Evolutionary conservation across 768 basidiomycete genomes (phyloP).

Genomic region (Suillus spraguei): DNA sequence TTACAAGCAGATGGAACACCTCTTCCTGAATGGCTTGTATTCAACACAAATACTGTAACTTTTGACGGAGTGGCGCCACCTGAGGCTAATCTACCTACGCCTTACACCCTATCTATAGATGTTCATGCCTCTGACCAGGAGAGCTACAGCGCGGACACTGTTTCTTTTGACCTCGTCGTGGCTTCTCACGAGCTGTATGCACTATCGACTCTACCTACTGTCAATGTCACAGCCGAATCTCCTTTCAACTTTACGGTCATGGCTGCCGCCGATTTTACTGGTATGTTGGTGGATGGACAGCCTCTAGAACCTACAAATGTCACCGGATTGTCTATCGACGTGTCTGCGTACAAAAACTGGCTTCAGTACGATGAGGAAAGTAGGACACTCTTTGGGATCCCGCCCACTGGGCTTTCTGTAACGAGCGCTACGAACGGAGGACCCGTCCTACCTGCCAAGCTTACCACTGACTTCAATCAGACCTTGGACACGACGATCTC

Average conservation of each 20-base stretch:
- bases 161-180: conserved; percentile 68
- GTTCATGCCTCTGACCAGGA: conserved; percentile 73
- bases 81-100: conserved; percentile 39
- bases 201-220: conserved; percentile 51
- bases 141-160: conserved; percentile 63
- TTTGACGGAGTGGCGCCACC: conserved; percentile 78
- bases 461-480: conserved; percentile 71
- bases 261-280: conserved; percentile 61
- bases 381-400: conserved; percentile 64
- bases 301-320: conserved; percentile 63
- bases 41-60: conserved; percentile 67
- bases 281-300: conserved; percentile 63
- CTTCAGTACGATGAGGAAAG: conserved; percentile 58
- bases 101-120: conserved; percentile 49
- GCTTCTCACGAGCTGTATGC: conserved; percentile 69
- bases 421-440: conserved; percentile 33
- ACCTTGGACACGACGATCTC: conserved; percentile 62
- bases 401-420: conserved; percentile 44
- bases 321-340: conserved; percentile 57
- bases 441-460: conserved; percentile 55
- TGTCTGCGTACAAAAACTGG: conserved; percentile 56
- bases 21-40: conserved; percentile 76
- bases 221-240: conserved; percentile 69
- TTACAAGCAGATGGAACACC: conserved; percentile 65
- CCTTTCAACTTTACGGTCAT: conserved; percentile 53